Percentiles rank a stretch among this genome's conserved stretches.
These are phyloP conservation scores for Paecilomyces sp. DNA, from an alignment of 2,329 filamentous ascomycete genomes.

Conservation along the genomic window DNA sequence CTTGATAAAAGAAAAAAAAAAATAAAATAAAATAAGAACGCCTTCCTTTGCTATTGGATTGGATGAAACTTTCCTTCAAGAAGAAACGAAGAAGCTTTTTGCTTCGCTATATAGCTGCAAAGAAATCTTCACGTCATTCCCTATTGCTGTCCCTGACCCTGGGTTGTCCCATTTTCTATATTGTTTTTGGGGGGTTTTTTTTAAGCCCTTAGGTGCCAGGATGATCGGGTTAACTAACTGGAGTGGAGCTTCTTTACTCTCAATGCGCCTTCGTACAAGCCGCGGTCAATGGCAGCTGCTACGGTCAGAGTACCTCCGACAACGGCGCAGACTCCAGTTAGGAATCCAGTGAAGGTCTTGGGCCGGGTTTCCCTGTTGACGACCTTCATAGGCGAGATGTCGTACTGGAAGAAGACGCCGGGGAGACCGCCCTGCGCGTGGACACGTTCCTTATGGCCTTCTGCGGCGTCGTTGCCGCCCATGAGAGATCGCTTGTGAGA, in stretches of 20 bases:
- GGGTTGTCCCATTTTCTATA: not conserved
- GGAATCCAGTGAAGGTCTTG: constrained; percentile 86
- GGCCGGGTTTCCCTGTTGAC: constrained; percentile 87
- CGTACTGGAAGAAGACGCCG: constrained; percentile 97
- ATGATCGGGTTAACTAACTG: constrained; percentile 30
- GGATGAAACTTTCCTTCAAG: not conserved
- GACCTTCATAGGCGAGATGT: constrained; percentile 99
- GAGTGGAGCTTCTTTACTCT: constrained; percentile 80
- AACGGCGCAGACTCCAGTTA: constrained; percentile 90
- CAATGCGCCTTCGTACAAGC: constrained; percentile 79
- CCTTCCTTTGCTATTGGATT: not conserved
- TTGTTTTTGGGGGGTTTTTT: not conserved
- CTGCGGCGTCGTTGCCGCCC: constrained; percentile 75
- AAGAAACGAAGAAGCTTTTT: too few relatives aligned
- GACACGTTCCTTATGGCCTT: constrained; percentile 85
- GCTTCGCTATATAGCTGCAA: not conserved
- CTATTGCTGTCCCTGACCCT: not conserved
- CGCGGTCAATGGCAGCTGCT: constrained; percentile 85
- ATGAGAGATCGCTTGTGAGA: constrained; percentile 84
- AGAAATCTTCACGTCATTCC: not conserved
- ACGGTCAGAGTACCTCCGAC: constrained; percentile 94
- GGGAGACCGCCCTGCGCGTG: constrained; percentile 90
- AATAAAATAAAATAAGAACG: too few relatives aligned
- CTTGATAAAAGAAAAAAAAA: not conserved
- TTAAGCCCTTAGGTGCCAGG: not conserved